Evolutionary conservation across 805 yeast genomes (phyloP).

Genomic region (Teunomyces lycoperdinae): DNA sequence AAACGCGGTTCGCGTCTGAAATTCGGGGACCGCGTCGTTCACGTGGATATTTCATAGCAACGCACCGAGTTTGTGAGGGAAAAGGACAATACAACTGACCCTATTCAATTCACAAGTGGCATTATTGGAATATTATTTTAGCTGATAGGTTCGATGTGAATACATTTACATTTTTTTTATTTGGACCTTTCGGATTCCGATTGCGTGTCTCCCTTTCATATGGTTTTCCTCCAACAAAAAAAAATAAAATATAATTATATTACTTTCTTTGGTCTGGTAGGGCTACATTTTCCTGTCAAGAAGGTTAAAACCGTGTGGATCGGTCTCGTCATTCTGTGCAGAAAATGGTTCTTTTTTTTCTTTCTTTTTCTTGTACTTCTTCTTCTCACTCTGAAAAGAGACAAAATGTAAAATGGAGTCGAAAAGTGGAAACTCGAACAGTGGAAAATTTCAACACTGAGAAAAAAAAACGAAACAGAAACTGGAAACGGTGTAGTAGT

Average conservation of each 20-base stretch:
- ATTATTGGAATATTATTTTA: neutral
- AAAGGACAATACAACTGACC: neutral
- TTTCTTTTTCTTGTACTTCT: neutral
- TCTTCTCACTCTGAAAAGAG: neutral
- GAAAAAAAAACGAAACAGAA: neutral
- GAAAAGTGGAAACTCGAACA: neutral
- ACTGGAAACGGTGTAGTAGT: too few species aligned
- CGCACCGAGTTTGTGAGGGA: neutral
- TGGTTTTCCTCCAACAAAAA: too few species aligned
- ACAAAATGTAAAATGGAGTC: neutral
- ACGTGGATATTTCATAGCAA: conserved; percentile 1
- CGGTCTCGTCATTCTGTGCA: too few species aligned
- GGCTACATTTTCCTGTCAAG: too few species aligned
- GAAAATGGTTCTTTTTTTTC: neutral
- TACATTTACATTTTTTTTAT: neutral
- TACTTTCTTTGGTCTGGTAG: too few species aligned
- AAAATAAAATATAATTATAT: too few species aligned
- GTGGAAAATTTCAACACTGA: neutral
- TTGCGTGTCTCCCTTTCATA: too few species aligned
- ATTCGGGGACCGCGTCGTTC: conserved; percentile 1
- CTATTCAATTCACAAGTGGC: neutral
- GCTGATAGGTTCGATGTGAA: neutral
- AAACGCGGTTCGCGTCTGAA: conserved; percentile 1
- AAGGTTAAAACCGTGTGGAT: too few species aligned
- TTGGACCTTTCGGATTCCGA: too few species aligned